Base-by-base conservation (phyloP, 306 rosid genomes). In the Dicorynia guianensis region DNA sequence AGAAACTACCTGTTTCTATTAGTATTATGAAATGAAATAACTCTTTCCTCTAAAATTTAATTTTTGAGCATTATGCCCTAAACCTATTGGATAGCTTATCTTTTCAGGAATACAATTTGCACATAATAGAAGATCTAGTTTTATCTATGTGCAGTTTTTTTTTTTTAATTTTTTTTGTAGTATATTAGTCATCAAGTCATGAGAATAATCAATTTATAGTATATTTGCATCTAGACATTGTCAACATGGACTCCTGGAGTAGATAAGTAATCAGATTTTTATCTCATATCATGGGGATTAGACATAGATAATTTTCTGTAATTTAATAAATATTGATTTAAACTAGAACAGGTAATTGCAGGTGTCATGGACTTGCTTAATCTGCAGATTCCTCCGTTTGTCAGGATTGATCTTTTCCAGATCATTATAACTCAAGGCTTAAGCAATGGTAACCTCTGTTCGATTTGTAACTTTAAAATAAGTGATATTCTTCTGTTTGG, bases 381-480 rank as follows among this genome's bases (percentile, higher is more conserved):
- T 73, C 53, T 79, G 81, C 91, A 85, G 85, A 95, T 95, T 86
- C 91, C 93, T 82, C 97, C 97, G 20, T 92, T 87, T 85, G 81
- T 95, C 70, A 81, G 99, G 88, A 85, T 95, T 58, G 99, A 95
- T 91, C 89, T 89, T 83, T 89, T 95, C 83, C 93, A 95, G 85
- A 85, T 90, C 84, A 74, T 90, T 82, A 73, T 95, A 53, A 78
- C 85, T 79, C 96, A 89, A 73, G 86, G 85, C 82, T 79, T 89
- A 89, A 92, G 97, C 87, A 59, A 49, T 8, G 99, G 99, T 95
- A 91, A 86, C 44, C 67, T 43, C 48, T 39, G 20, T 59, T 82
- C 46, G 15, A 78, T 79, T 75, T 80, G 44, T 81, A 63, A 58
- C 39, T 68, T 62, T 10, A 20, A n/a, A n/a, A n/a, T n/a, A 46